Conservation (phyloP, 1,284 basidiomycete species). For the Lentinus polychrous region DNA sequence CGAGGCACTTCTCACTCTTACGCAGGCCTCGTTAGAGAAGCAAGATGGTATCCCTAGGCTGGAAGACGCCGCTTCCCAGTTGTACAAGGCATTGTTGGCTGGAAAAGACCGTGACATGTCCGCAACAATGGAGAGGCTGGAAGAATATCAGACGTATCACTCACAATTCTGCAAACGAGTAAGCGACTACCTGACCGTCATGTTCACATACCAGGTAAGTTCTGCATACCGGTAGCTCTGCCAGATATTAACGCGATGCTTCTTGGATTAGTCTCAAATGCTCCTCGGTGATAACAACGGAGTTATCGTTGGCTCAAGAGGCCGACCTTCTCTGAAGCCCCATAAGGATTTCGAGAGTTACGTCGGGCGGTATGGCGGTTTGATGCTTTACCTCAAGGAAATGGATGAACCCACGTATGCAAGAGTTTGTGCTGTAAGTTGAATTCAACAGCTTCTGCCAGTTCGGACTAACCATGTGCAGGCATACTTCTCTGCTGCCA, state of each 20-base stretch:
- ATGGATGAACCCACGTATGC: constrained; percentile 85
- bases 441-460: neutral
- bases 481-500: constrained; percentile 85
- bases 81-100: constrained; percentile 95
- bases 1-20: constrained; percentile 68
- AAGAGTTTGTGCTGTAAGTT: constrained; percentile 78
- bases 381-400: constrained; percentile 93
- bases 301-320: constrained; percentile 34
- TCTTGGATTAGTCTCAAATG: constrained; percentile 47
- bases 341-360: constrained; percentile 77
- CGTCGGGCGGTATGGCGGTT: constrained; percentile 82
- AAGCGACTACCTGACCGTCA: constrained; percentile 83
- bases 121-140: constrained; percentile 86
- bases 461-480: constrained; percentile 26
- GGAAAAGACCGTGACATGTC: constrained; percentile 92
- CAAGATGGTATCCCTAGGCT: constrained; percentile 68
- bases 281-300: constrained; percentile 58
- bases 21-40: constrained; percentile 83
- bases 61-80: constrained; percentile 77
- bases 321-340: constrained; percentile 44
- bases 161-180: constrained; percentile 88
- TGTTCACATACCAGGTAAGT: constrained; percentile 80
- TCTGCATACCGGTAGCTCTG: neutral
- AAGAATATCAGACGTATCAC: constrained; percentile 86
- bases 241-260: neutral